Evolutionary conservation across 306 rosid genomes (phyloP), one percentile per base, ranked within the genome.

Genomic region (Medicago arabica): DNA sequence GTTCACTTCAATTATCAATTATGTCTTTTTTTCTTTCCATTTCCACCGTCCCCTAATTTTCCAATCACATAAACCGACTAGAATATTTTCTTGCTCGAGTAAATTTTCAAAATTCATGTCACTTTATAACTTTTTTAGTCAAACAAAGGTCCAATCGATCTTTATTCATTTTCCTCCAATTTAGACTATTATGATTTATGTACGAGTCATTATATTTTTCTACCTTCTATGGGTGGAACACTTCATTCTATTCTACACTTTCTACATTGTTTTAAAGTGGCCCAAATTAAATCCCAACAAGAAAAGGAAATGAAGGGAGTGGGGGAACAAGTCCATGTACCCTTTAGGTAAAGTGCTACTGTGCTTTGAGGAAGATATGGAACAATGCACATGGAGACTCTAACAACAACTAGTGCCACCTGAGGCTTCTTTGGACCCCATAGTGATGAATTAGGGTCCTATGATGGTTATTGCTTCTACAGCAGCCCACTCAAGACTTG

Each of bases 381-480:
- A 69, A 75, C 84, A 81, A 81, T 75, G 31, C 81, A 81, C 81
- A 81, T 81, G 84, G 63, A 57, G 46, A 50, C 49, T 23, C 81
- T 25, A 70, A 81, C 41, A 41, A 1, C 36, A n/a, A 41, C 21
- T 36, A 66, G 50, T 72, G 25, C 75, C 79, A 49, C 59, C 34
- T 70, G 54, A 68, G 9, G 47, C 59, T 16, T 3, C 72, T 72
- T 3, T 34, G 72, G 77, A 15, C 82, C 82, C 74, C 77, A 39
- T 1, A 38, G 58, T 71, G 1, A 72, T 71, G 43, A 71, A 40
- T 39, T 40, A 60, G 78, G 83, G 53, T 41, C 83, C 40, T 64
- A 1, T 75, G 14, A 23, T 55, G 10, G 63, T 53, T 69, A 49
- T 78, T 60, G 46, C 65, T 60, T 78, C 58, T 66, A 70, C 7